Base-by-base conservation (phyloP, 352 stramenopile species). In the Hyaloperonospora brassicae region DNA sequence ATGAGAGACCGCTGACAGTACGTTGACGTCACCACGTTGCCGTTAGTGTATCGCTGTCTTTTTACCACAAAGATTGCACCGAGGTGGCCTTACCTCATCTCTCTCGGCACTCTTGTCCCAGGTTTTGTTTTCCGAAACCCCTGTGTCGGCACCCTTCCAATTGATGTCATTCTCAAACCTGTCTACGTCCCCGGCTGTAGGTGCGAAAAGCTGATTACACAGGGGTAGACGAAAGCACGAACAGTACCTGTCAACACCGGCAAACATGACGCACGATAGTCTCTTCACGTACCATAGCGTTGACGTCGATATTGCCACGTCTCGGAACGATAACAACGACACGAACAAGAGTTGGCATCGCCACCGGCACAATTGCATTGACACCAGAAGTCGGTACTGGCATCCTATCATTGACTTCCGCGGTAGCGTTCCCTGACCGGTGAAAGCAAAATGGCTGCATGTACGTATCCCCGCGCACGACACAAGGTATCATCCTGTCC, bases 391-490 rank as follows among this genome's bases (percentile, higher is more conserved):
- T 13, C 17, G 52, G 10, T 35, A 27, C 52, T 42, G 55, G 41
- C 27, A 45, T 50, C 12, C 25, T n/a, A 50, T 59, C 48, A 2
- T 45, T 21, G 34, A 42, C n/a, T 1, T 47, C 34, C 5, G 17
- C 40, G 10, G 8, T 6, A 21, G 54, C 47, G 40, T 14, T 30
- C 1, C n/a, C 50, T 8, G 55, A 36, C 23, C 36, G 25, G 36
- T 71, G 78, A 48, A 91, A 93, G 25, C 61, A 67, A 31, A 92
- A 93, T 1, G 80, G 73, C 49, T 75, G 35, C 76, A 89, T 89
- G 61, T 90, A 89, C 38, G 61, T 64, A 5, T 64, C 62, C 0
- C 70, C 71, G 11, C 84, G 79, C 38, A 91, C 57, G 12, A 90
- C 81, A 43, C 78, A 90, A 12, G 70, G 50, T 30, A 34, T 12